Evolutionary conservation across 371 early-diverging fungal genomes (phyloP).

Genomic region (Cokeromyces recurvatus): DNA sequence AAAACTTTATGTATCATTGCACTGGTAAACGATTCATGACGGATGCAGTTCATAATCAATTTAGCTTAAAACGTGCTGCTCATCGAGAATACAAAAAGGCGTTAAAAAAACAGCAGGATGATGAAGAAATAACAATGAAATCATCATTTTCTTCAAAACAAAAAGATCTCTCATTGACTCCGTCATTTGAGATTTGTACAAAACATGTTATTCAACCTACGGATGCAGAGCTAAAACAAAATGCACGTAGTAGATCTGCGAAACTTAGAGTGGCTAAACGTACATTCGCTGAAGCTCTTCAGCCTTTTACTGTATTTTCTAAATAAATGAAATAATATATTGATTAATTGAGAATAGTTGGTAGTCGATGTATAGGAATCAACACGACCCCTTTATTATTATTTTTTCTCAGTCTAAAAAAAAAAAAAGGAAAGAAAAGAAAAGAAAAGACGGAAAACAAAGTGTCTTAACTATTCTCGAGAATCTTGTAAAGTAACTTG

Average conservation of each 20-base stretch:
- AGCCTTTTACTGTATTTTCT: no score
- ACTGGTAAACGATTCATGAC: slow-evolving; percentile 22
- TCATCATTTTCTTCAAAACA: neutral
- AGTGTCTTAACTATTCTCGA: no score
- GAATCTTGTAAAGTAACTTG: no score
- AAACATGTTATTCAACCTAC: slow-evolving; percentile 45
- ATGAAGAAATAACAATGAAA: slow-evolving; percentile 1
- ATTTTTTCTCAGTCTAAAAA: no score
- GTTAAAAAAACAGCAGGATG: slow-evolving; percentile 1
- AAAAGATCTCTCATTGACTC: neutral
- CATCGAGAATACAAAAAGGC: slow-evolving; percentile 22
- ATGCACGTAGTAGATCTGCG: slow-evolving; percentile 59
- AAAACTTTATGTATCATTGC: slow-evolving; percentile 52
- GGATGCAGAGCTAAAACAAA: slow-evolving; percentile 46
- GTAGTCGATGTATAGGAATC: no score
- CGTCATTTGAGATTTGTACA: slow-evolving; percentile 34
- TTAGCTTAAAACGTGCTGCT: slow-evolving; percentile 29
- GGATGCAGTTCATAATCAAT: slow-evolving; percentile 31
- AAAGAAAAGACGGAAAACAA: neutral
- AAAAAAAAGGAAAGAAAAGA: no score
- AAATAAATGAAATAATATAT: neutral
- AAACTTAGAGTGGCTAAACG: slow-evolving; percentile 53
- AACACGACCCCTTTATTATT: no score
- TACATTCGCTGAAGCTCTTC: slow-evolving; percentile 25
- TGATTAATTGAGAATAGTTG: no score